Evolutionary conservation across 768 basidiomycete species (phyloP).

Genomic region (Kwoniella mangroviensis): DNA sequence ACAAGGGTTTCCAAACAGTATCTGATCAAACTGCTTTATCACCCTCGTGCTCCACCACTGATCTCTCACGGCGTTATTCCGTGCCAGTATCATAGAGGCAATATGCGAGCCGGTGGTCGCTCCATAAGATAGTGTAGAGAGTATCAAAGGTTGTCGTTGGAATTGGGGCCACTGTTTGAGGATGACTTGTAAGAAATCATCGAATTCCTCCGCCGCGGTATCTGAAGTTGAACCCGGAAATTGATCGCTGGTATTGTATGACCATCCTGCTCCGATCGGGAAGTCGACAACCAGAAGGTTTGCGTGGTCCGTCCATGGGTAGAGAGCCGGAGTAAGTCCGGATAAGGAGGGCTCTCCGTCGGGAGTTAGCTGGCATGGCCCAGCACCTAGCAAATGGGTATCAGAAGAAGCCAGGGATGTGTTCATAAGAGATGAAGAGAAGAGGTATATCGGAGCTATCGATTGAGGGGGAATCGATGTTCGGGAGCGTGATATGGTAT

Average conservation of each 20-base stretch:
- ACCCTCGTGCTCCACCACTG: neutral
- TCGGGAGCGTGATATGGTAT: neutral
- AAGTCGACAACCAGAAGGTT: conserved; percentile 14
- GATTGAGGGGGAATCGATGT: neutral
- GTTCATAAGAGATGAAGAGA: no score
- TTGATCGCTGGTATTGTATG: conserved; percentile 4
- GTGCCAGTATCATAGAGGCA: conserved; percentile 1
- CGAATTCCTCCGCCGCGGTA: conserved; percentile 10
- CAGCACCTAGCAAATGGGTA: conserved; percentile 3
- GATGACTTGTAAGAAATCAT: conserved; percentile 15
- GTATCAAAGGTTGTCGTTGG: conserved; percentile 9
- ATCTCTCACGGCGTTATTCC: neutral
- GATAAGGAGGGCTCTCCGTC: neutral
- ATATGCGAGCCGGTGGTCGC: conserved; percentile 7
- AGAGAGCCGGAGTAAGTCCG: conserved; percentile 3
- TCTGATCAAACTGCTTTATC: conserved; percentile 17
- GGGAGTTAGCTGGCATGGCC: conserved; percentile 10
- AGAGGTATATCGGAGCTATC: no score
- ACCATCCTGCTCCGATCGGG: conserved; percentile 12
- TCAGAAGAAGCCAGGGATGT: no score
- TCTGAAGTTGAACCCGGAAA: conserved; percentile 2
- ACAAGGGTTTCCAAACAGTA: conserved; percentile 16
- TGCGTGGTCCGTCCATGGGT: conserved; percentile 17
- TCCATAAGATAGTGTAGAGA: conserved; percentile 14
- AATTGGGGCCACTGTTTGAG: conserved; percentile 10